Evolutionary conservation across 495 filamentous ascomycete genomes (phyloP), one percentile per base, ranked within the genome.

Genomic region (Parmelia sp.): DNA sequence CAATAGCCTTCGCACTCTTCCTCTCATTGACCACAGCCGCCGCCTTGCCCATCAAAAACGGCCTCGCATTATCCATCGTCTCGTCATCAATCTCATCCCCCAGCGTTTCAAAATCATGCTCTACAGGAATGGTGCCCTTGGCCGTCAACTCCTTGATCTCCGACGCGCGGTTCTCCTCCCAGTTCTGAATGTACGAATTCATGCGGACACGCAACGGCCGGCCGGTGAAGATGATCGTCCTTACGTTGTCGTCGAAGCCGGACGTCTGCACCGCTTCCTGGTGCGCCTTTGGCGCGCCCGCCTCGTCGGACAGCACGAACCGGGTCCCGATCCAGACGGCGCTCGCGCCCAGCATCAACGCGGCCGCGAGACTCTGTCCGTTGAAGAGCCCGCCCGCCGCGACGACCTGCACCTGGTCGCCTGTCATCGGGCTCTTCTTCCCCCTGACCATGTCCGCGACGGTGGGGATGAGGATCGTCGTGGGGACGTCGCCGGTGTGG

Each of bases 181-280:
- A 98, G 80, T 96, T 91, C 71, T 84, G 63, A 71, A 98, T 97
- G 76, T 97, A 98, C 11, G 85, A 70, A 79, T 97, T 98, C 69
- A 85, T 92, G 68, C 92, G 88, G 62, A 98, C 94, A 66, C 94
- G 89, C 65, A 98, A 81, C 47, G 94, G 94, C 55, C 94, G 90
- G 58, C 94, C 92, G 64, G 94, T 98, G 84, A 97, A 98, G 76
- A 98, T 98, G 69, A 97, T 90, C 25, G 94, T 98, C 65, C 90
- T 89, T 71, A 97, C 82, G 69, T 92, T 97, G 75, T 97, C 94
- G 78, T 96, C 90, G 74, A 92, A 96, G 65, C 89, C 85, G 65
- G 92, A 83, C 42, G 94, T 97, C 71, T 87, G 84, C 59, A 98
- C 94, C 60, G 94, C 91, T 80, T 98, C 95, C 79, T 98, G 94